Evolutionary conservation across 2,329 filamentous ascomycete species (phyloP), one percentile per base, ranked within the genome.

Genomic region (Ophioceras dolichostomum): DNA sequence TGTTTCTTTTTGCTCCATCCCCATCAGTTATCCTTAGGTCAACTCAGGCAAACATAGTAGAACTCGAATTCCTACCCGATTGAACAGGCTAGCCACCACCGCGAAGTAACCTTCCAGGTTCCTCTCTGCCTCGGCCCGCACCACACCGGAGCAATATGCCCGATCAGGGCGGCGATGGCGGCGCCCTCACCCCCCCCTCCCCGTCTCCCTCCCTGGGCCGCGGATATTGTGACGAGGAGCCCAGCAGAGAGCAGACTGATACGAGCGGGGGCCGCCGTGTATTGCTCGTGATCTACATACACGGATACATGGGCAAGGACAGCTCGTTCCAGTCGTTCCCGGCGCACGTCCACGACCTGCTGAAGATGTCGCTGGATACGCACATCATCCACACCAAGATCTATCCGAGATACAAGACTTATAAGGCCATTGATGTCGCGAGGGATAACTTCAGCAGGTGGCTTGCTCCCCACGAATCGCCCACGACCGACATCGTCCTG

Each of bases 261-360:
- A 26, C 31, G n/a, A n/a, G n/a, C n/a, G n/a, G n/a, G 19, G 19
- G 27, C 24, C 35, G 35, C 12, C 67, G 74, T 43, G 73, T 66
- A 19, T 65, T 95, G 18, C 68, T 95, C 2, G 54, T 94, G 17
- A 65, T 94, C 37, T 94, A 87, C 54, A 77, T 94, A 39, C 88
- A 94, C 61, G 87, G 88, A 42, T 94, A 93, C 60, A 81, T 91
- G 68, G 87, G 88, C 36, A 81, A 84, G 41, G 83, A 91, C 55
- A 81, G 82, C 22, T 93, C 83, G 40, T 95, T 95, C 53, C 74
- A 79, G 43, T 84, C 81, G 32, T 94, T 95, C 48, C 88, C 88
- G 1, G 83, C 83, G 7, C 86, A 94, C 60, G 73, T 94, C 4
- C 88, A 95, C 55, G 73, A 77, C 47, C 68, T 83, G 26, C 65